These are phyloP conservation scores for Helotiales sp. DNA, from an alignment of 2,329 filamentous ascomycete species.

Conservation along the genomic window DNA sequence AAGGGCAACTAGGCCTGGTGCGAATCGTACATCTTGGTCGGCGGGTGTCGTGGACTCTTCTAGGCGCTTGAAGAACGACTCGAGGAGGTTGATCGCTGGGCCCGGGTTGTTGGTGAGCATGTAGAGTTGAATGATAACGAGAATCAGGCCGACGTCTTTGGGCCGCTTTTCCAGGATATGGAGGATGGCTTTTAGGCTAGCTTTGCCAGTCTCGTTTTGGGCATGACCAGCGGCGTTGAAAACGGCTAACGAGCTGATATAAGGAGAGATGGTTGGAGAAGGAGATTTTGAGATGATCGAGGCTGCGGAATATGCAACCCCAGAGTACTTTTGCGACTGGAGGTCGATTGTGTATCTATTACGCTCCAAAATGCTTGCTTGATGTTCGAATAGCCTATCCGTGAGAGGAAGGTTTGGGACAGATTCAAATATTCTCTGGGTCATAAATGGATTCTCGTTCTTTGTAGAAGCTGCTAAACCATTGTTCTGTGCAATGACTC, in stretches of 20 bases:
- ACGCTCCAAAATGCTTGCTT: constrained; percentile 63
- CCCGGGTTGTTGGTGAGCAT: constrained; percentile 72
- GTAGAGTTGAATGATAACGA: constrained; percentile 84
- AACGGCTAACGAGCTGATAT: constrained; percentile 61
- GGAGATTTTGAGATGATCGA: constrained; percentile 51
- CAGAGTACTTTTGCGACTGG: constrained; percentile 69
- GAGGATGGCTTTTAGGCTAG: constrained; percentile 71
- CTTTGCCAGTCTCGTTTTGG: constrained; percentile 65
- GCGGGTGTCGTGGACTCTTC: constrained; percentile 63
- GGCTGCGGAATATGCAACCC: constrained; percentile 58
- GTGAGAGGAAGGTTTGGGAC: constrained; percentile 57
- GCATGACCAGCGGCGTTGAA: constrained; percentile 78
- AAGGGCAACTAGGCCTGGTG: constrained; percentile 83
- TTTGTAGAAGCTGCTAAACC: constrained; percentile 50
- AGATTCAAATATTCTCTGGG: constrained; percentile 64
- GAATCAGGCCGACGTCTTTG: constrained; percentile 77
- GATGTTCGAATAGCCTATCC: constrained; percentile 75
- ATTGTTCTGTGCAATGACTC: constrained; percentile 71
- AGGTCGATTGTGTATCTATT: constrained; percentile 70
- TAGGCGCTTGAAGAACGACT: constrained; percentile 74
- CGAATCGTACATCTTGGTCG: constrained; percentile 74
- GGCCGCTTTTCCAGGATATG: constrained; percentile 75
- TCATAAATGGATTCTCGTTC: constrained; percentile 68
- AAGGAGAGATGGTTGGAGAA: constrained; percentile 54
- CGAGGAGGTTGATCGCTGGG: constrained; percentile 75